Base-by-base conservation (phyloP, 2,329 filamentous ascomycete species). In the Fusarium sp. region DNA sequence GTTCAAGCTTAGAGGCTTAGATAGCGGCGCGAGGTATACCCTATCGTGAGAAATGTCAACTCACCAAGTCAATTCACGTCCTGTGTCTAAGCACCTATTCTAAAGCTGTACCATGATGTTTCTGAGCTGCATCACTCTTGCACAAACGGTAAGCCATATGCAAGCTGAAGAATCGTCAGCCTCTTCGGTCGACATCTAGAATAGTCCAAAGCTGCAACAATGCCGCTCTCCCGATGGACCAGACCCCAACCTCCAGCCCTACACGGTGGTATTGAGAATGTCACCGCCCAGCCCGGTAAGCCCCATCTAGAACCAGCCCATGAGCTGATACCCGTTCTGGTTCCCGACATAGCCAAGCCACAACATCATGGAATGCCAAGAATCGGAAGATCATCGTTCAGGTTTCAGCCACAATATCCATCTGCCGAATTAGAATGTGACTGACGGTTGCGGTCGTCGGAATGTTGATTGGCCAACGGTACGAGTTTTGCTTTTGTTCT, bases 361-460 rank as follows among this genome's bases (percentile, higher is more conserved):
- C 47, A 5, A 17, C 39, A 52, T 28, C 26, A 48, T 52, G 66
- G 45, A 70, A 70, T 66, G 66, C 26, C 22, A 39, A 45, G 14
- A 42, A 20, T 18, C 6, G 39, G 12, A 69, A 28, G 15, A 51
- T 35, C 15, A 31, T 9, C 15, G 17, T 3, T 4, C 59, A 44
- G 14, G 66, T 70, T 70, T 70, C 67, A 70, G 66, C 47, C 52
- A 55, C 67, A 2, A n/a, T 31, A 14, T 39, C 18, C 17, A 38
- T 26, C 20, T n/a, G 35, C 42, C n/a, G 31, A 26, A 58, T 47
- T 44, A 17, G 18, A 24, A 48, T 4, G 24, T 12, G 5, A 47
- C 20, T 3, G 66, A 70, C 59, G 66, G 47, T 70, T 70, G 66
- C 60, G 39, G 47, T 24, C 14, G 5, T n/a, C 9, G 3, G 17